Percentiles rank a stretch among this genome's conserved stretches.
These are phyloP conservation scores for Zoysia matrella DNA, from an alignment of 202 grass and related monocot species.

Conservation along the genomic window DNA sequence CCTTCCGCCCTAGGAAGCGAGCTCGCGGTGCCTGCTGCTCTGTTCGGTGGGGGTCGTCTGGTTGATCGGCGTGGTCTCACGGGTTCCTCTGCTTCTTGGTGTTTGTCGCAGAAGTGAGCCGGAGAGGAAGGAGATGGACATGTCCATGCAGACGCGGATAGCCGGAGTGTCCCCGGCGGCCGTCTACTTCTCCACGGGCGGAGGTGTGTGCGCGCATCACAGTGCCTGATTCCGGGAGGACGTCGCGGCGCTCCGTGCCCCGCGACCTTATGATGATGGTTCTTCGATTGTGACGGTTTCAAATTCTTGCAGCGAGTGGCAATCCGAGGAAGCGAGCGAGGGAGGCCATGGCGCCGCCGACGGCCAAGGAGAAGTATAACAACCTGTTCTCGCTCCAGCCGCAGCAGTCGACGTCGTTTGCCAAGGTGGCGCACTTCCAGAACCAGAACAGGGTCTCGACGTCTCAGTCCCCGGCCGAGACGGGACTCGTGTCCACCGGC, in stretches of 20 bases:
- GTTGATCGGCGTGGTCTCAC: conserved; percentile 31
- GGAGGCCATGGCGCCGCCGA: conserved; percentile 48
- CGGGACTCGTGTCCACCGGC: conserved; percentile 69
- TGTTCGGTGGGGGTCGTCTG: neutral
- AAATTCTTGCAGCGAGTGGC: conserved; percentile 58
- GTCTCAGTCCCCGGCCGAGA: conserved; percentile 41
- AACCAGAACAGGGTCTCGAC: conserved; percentile 33
- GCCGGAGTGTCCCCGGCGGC: conserved; percentile 46
- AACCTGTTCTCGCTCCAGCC: conserved; percentile 56
- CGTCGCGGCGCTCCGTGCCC: neutral
- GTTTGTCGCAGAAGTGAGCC: conserved; percentile 63
- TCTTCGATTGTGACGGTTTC: conserved; percentile 44
- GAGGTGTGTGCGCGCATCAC: conserved; percentile 40
- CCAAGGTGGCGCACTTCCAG: conserved; percentile 47
- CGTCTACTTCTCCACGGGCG: conserved; percentile 40
- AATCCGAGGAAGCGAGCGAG: conserved; percentile 71
- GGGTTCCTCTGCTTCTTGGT: conserved; percentile 20
- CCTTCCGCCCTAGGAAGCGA: neutral
- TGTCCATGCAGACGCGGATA: conserved; percentile 43
- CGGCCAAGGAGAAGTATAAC: conserved; percentile 40
- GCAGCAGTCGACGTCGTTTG: conserved; percentile 4
- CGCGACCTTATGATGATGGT: neutral
- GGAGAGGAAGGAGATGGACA: conserved; percentile 81
- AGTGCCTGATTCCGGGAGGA: neutral
- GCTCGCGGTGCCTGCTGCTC: neutral